Conservation (phyloP, 1,139 yeast species). For the Petasospora fabianii region DNA sequence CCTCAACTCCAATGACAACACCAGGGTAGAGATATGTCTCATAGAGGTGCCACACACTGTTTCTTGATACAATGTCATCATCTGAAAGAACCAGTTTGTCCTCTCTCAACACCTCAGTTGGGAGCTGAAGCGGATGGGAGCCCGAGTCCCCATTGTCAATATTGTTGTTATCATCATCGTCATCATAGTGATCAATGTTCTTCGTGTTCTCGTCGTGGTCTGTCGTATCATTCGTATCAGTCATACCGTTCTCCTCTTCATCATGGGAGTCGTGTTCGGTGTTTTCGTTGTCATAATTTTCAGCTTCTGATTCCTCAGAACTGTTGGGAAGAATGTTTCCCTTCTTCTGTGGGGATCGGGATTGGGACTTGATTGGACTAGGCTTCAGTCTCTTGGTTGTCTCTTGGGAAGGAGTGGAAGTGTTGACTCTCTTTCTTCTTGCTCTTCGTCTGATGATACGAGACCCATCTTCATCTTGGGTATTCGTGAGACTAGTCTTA, state of each 20-base stretch:
- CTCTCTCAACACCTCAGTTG: slow-evolving; percentile 2
- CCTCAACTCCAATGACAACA: slow-evolving; percentile 19
- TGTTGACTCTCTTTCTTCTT: slow-evolving; percentile 8
- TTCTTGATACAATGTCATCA: slow-evolving; percentile 28
- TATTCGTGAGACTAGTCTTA: not conserved
- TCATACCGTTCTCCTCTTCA: not conserved
- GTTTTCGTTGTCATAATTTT: not conserved
- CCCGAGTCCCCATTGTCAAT: not conserved
- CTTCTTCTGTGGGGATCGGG: too few relatives aligned
- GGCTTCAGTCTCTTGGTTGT: not conserved
- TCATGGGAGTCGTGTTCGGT: not conserved
- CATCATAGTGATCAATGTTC: too few relatives aligned
- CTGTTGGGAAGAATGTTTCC: too few relatives aligned
- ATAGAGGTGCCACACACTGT: slow-evolving; percentile 35
- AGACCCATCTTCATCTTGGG: slow-evolving; percentile 2
- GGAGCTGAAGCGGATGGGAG: not conserved
- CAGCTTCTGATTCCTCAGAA: not conserved
- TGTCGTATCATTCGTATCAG: not conserved
- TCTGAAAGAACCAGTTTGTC: slow-evolving; percentile 17
- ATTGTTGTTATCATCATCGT: not conserved
- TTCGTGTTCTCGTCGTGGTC: too few relatives aligned
- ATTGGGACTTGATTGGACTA: not conserved
- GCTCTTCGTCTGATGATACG: slow-evolving; percentile 3
- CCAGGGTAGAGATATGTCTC: slow-evolving; percentile 34
- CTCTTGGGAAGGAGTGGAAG: not conserved